Conservation (phyloP, 306 rosid genomes). For the Nissolia schottii region DNA sequence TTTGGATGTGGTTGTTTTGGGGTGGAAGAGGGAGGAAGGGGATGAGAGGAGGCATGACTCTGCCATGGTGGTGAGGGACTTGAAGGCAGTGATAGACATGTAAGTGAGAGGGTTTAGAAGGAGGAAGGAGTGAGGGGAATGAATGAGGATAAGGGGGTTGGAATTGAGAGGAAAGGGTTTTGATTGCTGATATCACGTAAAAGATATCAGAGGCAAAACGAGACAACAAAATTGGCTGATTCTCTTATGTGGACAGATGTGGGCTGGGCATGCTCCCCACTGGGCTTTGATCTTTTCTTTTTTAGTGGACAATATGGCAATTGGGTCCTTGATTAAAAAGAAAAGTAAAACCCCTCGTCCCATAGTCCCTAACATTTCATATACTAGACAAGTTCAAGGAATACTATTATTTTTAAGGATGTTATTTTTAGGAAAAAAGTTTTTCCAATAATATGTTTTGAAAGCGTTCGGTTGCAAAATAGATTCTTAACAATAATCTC, state of each 20-base stretch:
- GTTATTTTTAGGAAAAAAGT: no score
- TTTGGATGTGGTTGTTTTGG: slow-evolving; percentile 40
- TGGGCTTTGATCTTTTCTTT: neutral
- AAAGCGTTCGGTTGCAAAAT: no score
- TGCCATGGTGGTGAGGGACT: slow-evolving; percentile 49
- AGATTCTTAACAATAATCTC: no score
- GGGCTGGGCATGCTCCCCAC: neutral
- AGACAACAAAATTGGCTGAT: neutral
- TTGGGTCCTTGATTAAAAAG: no score
- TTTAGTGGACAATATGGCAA: no score
- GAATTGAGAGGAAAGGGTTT: neutral
- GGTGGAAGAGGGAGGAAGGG: slow-evolving; percentile 37
- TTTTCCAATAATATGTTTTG: no score
- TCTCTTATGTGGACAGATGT: neutral
- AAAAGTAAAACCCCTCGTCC: no score
- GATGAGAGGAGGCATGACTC: slow-evolving; percentile 48
- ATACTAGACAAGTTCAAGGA: no score
- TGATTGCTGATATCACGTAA: neutral
- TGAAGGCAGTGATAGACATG: slow-evolving; percentile 56
- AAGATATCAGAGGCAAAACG: neutral
- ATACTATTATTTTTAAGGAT: no score
- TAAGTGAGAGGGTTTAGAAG: neutral
- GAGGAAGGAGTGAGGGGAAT: neutral
- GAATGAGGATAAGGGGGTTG: neutral
- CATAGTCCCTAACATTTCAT: no score